Base-by-base conservation (phyloP, 1,284 basidiomycete genomes). In the Fomes fomentarius region DNA sequence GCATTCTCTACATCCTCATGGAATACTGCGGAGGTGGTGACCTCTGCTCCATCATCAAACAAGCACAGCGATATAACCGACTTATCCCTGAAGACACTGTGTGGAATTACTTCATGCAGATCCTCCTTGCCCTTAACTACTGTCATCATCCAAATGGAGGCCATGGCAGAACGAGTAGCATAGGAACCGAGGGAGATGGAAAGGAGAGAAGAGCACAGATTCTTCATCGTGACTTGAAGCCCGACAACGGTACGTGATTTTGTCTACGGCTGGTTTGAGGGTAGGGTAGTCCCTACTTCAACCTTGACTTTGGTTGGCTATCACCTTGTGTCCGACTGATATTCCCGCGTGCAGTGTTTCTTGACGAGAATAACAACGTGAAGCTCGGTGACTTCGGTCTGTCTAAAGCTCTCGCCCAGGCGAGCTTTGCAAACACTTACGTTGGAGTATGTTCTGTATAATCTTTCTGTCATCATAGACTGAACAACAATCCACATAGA, bases 381-480 rank as follows among this genome's bases (percentile, higher is more conserved):
- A 98, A 98, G 71, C 82, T 98, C 0, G 96, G 96, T 26, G 96
- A 99, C 72, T 98, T 98, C 74, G 96, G 96, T 0, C 75, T 99
- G 17, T 94, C 91, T 33, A 98, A 98, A 69, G 93, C 94, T 28
- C 87, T 98, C 62, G 79, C 87, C 0, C 89, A 91, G 57, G 85
- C 91, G 0, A 88, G 83, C 54, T 96, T 98, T 65, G 95, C 96
- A 7, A 93, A 88, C 63, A 99, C 96, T 25, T 99, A 98, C 61
- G 96, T 98, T 59, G 96, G 96, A 46, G 94, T 96, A 69, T 59
- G 91, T 76, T 19, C 3, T 33, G 17, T 10, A n/a, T 40, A 4
- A 25, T 10, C 41, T 12, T 38, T 40, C 15, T 40, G 10, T 12
- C 12, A 30, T 4, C n/a, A 26, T 21, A n/a, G 21, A 11, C n/a